Evolutionary conservation across 148 eudicot species (phyloP).

Genomic region (Drosera capensis): DNA sequence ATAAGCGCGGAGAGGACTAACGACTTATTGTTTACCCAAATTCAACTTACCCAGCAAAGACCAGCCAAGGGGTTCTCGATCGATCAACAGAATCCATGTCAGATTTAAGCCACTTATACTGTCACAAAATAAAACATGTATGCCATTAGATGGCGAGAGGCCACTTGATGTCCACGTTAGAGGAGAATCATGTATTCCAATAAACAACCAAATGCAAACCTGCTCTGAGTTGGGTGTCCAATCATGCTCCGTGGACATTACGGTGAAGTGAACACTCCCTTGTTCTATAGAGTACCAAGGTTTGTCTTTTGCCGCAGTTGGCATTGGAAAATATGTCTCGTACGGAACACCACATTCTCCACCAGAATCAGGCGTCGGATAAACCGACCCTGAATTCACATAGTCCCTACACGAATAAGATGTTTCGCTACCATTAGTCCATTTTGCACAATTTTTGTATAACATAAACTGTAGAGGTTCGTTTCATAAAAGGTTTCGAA

Average conservation of each 20-base stretch:
- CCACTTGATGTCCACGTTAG: not conserved
- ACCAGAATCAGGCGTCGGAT: slow-evolving; percentile 1
- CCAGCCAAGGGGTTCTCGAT: not conserved
- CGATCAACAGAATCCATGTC: not conserved
- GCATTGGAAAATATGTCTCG: not conserved
- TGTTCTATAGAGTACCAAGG: slow-evolving; percentile 21
- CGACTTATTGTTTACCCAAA: no score
- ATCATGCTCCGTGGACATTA: slow-evolving; percentile 25
- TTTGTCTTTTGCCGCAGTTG: slow-evolving; percentile 1
- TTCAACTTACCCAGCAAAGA: slow-evolving; percentile 37
- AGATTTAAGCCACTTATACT: slow-evolving; percentile 42
- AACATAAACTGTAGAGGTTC: not conserved
- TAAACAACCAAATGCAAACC: slow-evolving; percentile 7
- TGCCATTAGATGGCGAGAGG: not conserved
- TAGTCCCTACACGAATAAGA: not conserved
- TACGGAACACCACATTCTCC: slow-evolving; percentile 4
- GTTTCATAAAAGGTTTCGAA: not conserved
- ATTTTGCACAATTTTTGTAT: not conserved
- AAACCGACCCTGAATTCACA: not conserved
- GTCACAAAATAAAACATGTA: not conserved
- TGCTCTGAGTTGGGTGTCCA: slow-evolving; percentile 21
- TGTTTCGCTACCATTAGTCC: not conserved
- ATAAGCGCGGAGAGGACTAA: not conserved
- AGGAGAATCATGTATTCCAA: not conserved
- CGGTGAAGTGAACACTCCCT: slow-evolving; percentile 25